These are phyloP conservation scores for Aureobasidium sp. DNA, from an alignment of 2,329 filamentous ascomycete species.

Conservation along the genomic window DNA sequence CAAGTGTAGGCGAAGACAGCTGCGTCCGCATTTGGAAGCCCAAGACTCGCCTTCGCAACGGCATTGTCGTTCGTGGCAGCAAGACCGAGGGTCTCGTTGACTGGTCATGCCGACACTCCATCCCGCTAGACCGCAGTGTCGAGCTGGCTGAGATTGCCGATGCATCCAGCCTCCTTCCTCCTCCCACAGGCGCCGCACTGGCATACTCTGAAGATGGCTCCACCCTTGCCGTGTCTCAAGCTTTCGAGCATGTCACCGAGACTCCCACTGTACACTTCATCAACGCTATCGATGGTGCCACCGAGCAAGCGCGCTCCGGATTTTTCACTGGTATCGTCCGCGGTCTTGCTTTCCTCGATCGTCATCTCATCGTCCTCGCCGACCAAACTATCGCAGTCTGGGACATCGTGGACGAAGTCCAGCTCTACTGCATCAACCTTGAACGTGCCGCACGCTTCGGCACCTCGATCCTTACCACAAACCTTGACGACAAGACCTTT, in stretches of 20 bases:
- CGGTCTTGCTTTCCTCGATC: constrained; percentile 62
- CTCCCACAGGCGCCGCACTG: constrained; percentile 50
- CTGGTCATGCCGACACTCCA: constrained; percentile 57
- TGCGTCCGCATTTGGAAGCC: constrained; percentile 74
- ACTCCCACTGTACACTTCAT: constrained; percentile 65
- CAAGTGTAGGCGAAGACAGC: constrained; percentile 75
- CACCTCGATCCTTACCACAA: constrained; percentile 57
- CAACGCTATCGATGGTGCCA: constrained; percentile 57
- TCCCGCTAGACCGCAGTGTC: constrained; percentile 25
- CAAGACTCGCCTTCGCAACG: constrained; percentile 58
- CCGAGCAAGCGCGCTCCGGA: constrained; percentile 59
- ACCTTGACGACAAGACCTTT: constrained; percentile 43
- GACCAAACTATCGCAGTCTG: constrained; percentile 66
- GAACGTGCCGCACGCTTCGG: constrained; percentile 22
- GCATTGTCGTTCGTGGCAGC: constrained; percentile 52
- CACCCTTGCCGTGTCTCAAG: constrained; percentile 55
- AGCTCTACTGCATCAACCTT: constrained; percentile 58
- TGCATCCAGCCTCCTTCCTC: not conserved
- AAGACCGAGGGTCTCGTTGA: constrained; percentile 54
- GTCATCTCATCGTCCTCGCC: constrained; percentile 67
- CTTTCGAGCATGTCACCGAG: constrained; percentile 34
- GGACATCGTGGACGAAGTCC: constrained; percentile 71
- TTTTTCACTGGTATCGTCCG: constrained; percentile 53
- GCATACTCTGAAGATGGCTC: constrained; percentile 80
- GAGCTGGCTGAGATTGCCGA: constrained; percentile 4